Conservation (phyloP, 2,329 filamentous ascomycete genomes). For the Clarireedia paspali region DNA sequence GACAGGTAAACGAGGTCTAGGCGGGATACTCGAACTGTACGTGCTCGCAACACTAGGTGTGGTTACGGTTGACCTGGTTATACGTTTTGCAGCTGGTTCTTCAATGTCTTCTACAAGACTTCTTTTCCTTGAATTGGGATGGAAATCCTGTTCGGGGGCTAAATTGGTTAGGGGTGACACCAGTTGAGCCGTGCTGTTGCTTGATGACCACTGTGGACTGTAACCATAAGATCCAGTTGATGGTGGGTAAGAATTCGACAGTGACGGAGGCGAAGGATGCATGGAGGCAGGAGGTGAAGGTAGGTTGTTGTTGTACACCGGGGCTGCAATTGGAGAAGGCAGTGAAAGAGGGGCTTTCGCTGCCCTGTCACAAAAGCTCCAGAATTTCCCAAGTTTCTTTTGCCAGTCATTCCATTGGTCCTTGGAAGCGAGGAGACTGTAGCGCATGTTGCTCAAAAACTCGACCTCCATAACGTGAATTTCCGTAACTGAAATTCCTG, state of each 20-base stretch:
- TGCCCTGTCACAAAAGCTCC: conserved; percentile 48
- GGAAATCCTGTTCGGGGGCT: conserved; percentile 32
- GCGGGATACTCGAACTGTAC: conserved; percentile 11
- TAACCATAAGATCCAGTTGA: conserved; percentile 20
- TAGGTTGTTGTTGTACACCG: conserved; percentile 35
- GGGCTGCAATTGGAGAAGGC: conserved; percentile 24
- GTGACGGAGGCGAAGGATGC: conserved; percentile 40
- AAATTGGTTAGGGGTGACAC: conserved; percentile 27
- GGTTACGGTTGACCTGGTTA: conserved; percentile 21
- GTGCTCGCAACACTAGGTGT: conserved; percentile 3
- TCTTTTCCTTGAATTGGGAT: conserved; percentile 42
- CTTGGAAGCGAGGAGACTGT: conserved; percentile 80
- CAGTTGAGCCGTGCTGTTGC: conserved; percentile 31
- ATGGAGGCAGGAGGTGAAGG: conserved; percentile 44
- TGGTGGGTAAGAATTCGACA: conserved; percentile 32
- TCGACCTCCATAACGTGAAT: conserved; percentile 99
- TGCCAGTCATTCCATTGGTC: conserved; percentile 87
- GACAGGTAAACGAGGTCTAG: conserved; percentile 51
- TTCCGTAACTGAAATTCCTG: conserved; percentile 84
- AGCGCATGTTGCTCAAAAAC: conserved; percentile 97
- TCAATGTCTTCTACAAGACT: conserved; percentile 45
- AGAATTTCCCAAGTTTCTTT: conserved; percentile 71
- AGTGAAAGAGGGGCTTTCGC: conserved; percentile 20
- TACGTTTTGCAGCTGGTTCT: conserved; percentile 48
- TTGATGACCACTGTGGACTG: conserved; percentile 28